Base-by-base conservation (phyloP, 352 stramenopile species). In the Pythium plurisporium region DNA sequence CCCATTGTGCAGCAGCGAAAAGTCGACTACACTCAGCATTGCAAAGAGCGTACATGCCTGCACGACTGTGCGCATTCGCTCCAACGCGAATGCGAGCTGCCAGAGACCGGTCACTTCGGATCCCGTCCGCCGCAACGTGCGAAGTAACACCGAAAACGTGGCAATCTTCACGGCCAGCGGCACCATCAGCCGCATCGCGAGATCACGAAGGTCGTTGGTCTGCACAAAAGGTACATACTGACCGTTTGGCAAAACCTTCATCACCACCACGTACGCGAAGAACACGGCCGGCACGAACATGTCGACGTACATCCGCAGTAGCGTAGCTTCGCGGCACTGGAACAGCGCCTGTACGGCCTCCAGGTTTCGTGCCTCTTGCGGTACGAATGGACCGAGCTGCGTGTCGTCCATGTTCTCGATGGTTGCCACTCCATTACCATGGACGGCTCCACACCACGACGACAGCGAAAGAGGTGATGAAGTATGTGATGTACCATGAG, bases 281-380 rank as follows among this genome's bases (percentile, higher is more conserved):
- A 34, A 56, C 3, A 62, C 25, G 2, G 56, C 2, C 12, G 55
- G 55, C 29, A 51, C 55, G 38, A 62, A 50, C 4, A 55, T 10
- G 30, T 56, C 55, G 19, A 62, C 26, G 45, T 62, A 62, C 12
- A 62, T 19, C 1, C 55, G 34, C 7, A 62, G 45, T 8, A 62
- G 30, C 14, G 30, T 29, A 15, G 38, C 27, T 23, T 62, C 45
- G 6, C 45, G 55, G 2, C 38, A 53, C 19, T 62, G 55, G 6
- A 26, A 48, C 4, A 55, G 37, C 11, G 8, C 15, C 3, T 17
- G 29, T 4, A 26, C 20, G 7, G 19, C 22, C 8, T 9, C 11
- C 2, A 62, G 15, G 25, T 43, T 49, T 10, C 15, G 34, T 2
- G 7, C 20, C 33, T 62, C 54, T 2, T 12, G 1, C 2, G 31